These are phyloP conservation scores for Candida suzukii DNA, from an alignment of 805 yeast species.

Conservation along the genomic window DNA sequence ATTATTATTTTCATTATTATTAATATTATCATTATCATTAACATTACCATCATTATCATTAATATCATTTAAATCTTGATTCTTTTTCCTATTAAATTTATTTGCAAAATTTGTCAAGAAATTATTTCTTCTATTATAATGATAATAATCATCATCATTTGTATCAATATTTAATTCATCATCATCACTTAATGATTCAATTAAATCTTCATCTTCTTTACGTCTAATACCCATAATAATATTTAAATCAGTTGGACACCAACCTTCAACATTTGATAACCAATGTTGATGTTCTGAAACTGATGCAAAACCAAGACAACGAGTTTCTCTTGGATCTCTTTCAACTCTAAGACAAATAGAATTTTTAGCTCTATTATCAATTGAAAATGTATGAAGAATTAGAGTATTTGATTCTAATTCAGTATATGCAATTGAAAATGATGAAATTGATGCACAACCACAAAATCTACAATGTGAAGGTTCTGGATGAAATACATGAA, in stretches of 20 bases:
- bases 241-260: constrained; percentile 77
- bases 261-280: constrained; percentile 59
- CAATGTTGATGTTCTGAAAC: constrained; percentile 66
- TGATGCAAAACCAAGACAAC: constrained; percentile 80
- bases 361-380: constrained; percentile 68
- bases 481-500: constrained; percentile 71
- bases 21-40: too few relatives aligned
- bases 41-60: too few relatives aligned
- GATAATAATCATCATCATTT: neutral
- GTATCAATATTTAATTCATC: neutral
- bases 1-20: too few relatives aligned
- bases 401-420: constrained; percentile 48
- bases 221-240: constrained; percentile 61
- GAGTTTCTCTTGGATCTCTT: constrained; percentile 85
- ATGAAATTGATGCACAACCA: constrained; percentile 76
- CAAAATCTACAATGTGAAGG: constrained; percentile 88
- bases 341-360: constrained; percentile 83
- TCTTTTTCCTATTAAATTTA: too few relatives aligned
- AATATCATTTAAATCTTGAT: too few relatives aligned
- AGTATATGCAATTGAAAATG: constrained; percentile 68
- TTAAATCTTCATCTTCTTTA: constrained; percentile 27
- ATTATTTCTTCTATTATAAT: neutral
- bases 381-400: constrained; percentile 66
- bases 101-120: too few relatives aligned
- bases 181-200: neutral